Conservation (phyloP, 208 protist species). For the Novymonas esmeraldas region DNA sequence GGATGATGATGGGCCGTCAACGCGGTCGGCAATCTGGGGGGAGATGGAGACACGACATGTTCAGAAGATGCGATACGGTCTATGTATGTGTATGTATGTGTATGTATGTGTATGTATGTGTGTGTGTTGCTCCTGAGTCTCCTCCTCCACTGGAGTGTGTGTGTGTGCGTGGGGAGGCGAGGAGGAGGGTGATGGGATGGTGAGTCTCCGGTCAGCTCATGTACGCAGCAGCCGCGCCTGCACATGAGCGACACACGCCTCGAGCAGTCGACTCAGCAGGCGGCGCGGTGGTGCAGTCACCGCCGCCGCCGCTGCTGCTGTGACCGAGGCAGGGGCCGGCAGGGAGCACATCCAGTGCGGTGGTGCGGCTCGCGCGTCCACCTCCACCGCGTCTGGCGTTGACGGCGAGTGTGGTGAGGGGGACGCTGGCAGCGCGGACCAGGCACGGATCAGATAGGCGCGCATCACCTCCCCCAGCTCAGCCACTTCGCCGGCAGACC, state of each 20-base stretch:
- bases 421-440: not conserved
- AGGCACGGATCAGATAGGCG: not conserved
- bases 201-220: no score
- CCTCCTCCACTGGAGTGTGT: not conserved
- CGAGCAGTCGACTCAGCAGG: conserved; percentile 10
- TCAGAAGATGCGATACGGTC: no score
- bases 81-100: not conserved
- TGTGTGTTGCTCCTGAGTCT: not conserved
- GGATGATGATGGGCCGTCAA: no score
- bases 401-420: not conserved
- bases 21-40: no score
- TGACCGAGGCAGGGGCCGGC: not conserved
- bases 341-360: conserved; percentile 8
- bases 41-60: no score
- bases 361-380: not conserved
- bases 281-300: not conserved
- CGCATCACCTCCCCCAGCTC: conserved; percentile 19
- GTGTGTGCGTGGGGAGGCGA: no score
- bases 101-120: not conserved
- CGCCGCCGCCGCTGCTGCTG: not conserved
- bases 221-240: not conserved
- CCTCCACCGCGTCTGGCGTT: not conserved
- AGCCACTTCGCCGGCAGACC: conserved; percentile 4
- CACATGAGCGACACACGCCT: conserved; percentile 28
- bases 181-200: no score